Evolutionary conservation across 2,329 filamentous ascomycete genomes (phyloP).

Genomic region (Aspergillus chevalieri): DNA sequence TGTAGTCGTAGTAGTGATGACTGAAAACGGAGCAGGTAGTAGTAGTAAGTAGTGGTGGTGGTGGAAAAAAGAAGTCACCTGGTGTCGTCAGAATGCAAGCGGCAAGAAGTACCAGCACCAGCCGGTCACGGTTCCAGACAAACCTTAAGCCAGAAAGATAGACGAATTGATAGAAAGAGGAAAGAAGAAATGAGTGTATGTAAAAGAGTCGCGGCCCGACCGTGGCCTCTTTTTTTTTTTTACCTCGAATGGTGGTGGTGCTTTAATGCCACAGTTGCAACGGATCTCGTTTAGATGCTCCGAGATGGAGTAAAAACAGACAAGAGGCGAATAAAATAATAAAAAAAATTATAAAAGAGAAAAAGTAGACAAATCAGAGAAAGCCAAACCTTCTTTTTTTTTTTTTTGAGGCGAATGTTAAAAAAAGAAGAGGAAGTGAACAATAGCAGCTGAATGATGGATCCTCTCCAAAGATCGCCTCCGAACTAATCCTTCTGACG

Average conservation of each 20-base stretch:
- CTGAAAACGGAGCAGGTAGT: background rate
- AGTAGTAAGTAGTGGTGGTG: constrained; percentile 3
- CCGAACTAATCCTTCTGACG: constrained; percentile 11
- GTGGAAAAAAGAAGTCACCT: constrained; percentile 9
- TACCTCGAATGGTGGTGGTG: background rate
- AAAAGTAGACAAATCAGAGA: constrained; percentile 11
- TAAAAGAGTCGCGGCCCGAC: background rate
- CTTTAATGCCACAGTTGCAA: background rate
- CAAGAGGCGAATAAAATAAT: constrained; percentile 1
- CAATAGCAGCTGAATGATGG: constrained; percentile 22
- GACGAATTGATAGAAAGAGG: background rate
- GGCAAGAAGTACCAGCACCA: constrained; percentile 20
- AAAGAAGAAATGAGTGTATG: background rate
- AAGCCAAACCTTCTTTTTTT: background rate
- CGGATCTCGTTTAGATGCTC: background rate
- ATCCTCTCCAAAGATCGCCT: constrained; percentile 14
- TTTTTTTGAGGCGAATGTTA: background rate
- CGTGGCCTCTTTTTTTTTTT: constrained; percentile 3
- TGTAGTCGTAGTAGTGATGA: constrained; percentile 1
- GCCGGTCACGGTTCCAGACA: constrained; percentile 25
- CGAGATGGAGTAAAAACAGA: background rate
- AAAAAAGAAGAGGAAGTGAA: constrained; percentile 4
- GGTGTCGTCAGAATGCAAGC: constrained; percentile 34
- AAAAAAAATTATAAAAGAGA: constrained; percentile 1
- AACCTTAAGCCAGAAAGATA: constrained; percentile 19